Conservation (phyloP, 2,329 filamentous ascomycete genomes). For the Rhinocladiella similis region DNA sequence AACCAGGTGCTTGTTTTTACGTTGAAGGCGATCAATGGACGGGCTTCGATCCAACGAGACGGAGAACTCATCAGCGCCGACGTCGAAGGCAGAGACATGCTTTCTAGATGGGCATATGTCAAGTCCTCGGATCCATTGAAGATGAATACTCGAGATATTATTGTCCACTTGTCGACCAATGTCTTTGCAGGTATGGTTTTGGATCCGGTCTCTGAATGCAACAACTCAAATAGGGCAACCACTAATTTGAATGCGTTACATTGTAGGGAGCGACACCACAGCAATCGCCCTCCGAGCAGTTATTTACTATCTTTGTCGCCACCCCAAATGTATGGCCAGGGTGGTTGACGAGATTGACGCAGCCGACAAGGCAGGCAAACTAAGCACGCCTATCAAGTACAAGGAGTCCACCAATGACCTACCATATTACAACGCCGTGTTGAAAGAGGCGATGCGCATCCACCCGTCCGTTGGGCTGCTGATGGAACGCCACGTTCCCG, state of each 20-base stretch:
- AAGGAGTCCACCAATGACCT: constrained; percentile 29
- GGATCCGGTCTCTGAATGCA: background rate
- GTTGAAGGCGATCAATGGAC: constrained; percentile 35
- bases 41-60: constrained; percentile 30
- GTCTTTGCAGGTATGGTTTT: constrained; percentile 29
- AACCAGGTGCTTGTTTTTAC: constrained; percentile 37
- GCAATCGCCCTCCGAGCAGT: constrained; percentile 40
- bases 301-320: constrained; percentile 72
- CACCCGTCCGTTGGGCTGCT: constrained; percentile 30
- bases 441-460: constrained; percentile 27
- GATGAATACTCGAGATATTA: constrained; percentile 33
- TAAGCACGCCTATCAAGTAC: constrained; percentile 21
- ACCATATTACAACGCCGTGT: constrained; percentile 19
- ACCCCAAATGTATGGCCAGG: constrained; percentile 41
- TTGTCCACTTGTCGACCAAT: constrained; percentile 33
- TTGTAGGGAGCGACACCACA: constrained; percentile 24
- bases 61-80: constrained; percentile 31
- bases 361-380: constrained; percentile 14
- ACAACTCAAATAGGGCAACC: background rate
- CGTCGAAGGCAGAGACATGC: constrained; percentile 31
- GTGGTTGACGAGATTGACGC: constrained; percentile 23
- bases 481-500: constrained; percentile 31
- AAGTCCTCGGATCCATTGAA: constrained; percentile 32
- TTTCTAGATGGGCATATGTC: constrained; percentile 33
- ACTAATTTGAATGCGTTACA: background rate